Conservation (phyloP, 352 stramenopile genomes). For the Globisporangium ultimum region DNA sequence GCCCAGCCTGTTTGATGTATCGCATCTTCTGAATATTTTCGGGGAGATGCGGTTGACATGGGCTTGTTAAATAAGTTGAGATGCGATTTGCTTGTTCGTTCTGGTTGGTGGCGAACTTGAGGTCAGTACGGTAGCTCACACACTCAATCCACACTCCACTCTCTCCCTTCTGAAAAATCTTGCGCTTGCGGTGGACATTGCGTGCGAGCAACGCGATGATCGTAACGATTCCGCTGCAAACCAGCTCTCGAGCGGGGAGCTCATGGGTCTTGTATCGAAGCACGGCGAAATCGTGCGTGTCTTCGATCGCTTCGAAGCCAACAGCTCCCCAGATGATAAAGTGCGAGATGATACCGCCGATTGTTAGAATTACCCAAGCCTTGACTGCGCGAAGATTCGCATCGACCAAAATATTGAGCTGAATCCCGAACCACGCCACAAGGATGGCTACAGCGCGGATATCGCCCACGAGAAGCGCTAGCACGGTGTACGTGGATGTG, state of each 20-base stretch:
- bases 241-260: slow-evolving; percentile 16
- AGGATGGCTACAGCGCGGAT: slow-evolving; percentile 16
- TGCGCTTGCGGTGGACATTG: slow-evolving; percentile 23
- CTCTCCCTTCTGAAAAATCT: slow-evolving; percentile 4
- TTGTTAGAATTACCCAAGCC: slow-evolving; percentile 3
- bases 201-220: slow-evolving; percentile 23
- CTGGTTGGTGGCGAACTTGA: too few species aligned
- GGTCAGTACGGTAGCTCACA: too few species aligned
- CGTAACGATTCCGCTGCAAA: slow-evolving; percentile 24
- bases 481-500: background rate
- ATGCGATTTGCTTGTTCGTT: too few species aligned
- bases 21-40: too few species aligned
- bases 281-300: slow-evolving; percentile 9
- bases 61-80: too few species aligned
- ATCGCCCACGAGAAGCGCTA: background rate
- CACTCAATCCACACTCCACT: too few species aligned
- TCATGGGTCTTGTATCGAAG: slow-evolving; percentile 17
- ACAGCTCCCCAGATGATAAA: slow-evolving; percentile 21
- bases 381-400: slow-evolving; percentile 24
- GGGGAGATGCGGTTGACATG: too few species aligned
- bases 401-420: slow-evolving; percentile 31
- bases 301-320: slow-evolving; percentile 20
- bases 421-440: slow-evolving; percentile 28
- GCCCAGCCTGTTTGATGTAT: too few species aligned
- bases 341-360: slow-evolving; percentile 12